Percentiles rank a stretch among this genome's conserved stretches.
Conservation (phyloP, 495 filamentous ascomycete species). For the Saxophila tyrrhenica region DNA sequence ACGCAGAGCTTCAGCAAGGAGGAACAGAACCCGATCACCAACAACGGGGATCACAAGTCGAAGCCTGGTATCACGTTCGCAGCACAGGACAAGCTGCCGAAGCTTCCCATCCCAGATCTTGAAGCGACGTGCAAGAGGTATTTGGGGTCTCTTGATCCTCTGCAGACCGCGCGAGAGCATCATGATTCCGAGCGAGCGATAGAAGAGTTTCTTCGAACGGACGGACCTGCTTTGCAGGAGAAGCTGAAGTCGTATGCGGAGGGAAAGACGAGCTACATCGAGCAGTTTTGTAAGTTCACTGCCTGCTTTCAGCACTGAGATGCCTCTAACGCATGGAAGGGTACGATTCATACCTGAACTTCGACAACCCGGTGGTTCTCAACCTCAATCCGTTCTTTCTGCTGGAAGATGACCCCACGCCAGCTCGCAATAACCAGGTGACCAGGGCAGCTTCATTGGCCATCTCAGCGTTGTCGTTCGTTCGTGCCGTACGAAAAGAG, state of each 20-base stretch:
- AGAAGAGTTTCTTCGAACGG: conserved; percentile 69
- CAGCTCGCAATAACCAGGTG: conserved; percentile 89
- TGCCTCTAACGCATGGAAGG: conserved; percentile 40
- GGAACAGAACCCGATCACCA: conserved; percentile 34
- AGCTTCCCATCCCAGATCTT: conserved; percentile 89
- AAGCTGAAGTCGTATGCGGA: conserved; percentile 87
- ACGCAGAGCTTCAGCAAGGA: conserved; percentile 34
- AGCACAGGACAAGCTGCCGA: conserved; percentile 75
- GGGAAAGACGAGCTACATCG: conserved; percentile 90
- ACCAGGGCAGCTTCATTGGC: conserved; percentile 87
- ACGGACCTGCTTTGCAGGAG: conserved; percentile 79
- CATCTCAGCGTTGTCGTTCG: conserved; percentile 81
- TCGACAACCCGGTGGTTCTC: conserved; percentile 92
- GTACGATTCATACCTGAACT: conserved; percentile 98
- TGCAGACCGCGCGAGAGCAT: conserved; percentile 74
- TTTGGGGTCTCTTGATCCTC: conserved; percentile 63
- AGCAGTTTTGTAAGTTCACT: conserved; percentile 81
- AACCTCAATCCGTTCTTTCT: conserved; percentile 98
- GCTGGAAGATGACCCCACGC: conserved; percentile 93
- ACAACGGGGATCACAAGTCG: conserved; percentile 30
- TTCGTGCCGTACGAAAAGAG: conserved; percentile 83
- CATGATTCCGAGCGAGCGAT: conserved; percentile 71
- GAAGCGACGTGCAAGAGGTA: conserved; percentile 71
- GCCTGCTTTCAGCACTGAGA: not conserved
- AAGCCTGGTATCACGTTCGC: conserved; percentile 75